phyloP scores from a whole-genome alignment of 768 basidiomycete species.

The Coprinopsis strossmayeri region DNA sequence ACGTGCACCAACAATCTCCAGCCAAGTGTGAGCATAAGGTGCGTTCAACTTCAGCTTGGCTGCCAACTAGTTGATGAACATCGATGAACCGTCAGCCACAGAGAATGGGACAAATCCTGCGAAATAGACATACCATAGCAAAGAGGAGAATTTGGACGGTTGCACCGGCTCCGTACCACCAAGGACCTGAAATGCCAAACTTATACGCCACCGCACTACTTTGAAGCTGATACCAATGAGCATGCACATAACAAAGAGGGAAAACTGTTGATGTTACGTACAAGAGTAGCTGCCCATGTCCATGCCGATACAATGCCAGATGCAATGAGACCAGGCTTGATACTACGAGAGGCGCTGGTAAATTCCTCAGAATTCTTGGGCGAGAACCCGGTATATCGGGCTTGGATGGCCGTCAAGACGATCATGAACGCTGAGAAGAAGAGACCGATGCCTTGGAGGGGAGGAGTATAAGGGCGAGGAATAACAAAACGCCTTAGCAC shows the following conservation, averaged over 20 bases:
- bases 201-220: slow-evolving; percentile 82
- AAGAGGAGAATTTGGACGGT: slow-evolving; percentile 89
- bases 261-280: slow-evolving; percentile 21
- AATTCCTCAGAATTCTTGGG: slow-evolving; percentile 80
- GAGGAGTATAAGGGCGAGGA: neutral
- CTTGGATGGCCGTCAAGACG: slow-evolving; percentile 69
- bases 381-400: slow-evolving; percentile 78
- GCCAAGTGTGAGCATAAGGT: slow-evolving; percentile 81
- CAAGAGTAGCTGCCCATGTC: slow-evolving; percentile 83
- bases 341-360: slow-evolving; percentile 70
- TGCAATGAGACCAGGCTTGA: slow-evolving; percentile 90
- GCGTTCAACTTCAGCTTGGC: slow-evolving; percentile 92
- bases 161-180: slow-evolving; percentile 92
- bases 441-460: slow-evolving; percentile 65
- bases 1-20: slow-evolving; percentile 75
- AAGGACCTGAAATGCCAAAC: slow-evolving; percentile 80
- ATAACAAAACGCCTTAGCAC: slow-evolving; percentile 1
- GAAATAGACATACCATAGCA: slow-evolving; percentile 51
- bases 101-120: too few relatives aligned
- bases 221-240: slow-evolving; percentile 42
- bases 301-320: slow-evolving; percentile 90
- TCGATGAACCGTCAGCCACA: too few relatives aligned
- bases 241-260: too few relatives aligned
- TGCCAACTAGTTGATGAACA: slow-evolving; percentile 75
- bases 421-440: slow-evolving; percentile 86